Evolutionary conservation across 1,284 basidiomycete genomes (phyloP), one percentile per base, ranked within the genome.

Genomic region (Ustilago lituana): DNA sequence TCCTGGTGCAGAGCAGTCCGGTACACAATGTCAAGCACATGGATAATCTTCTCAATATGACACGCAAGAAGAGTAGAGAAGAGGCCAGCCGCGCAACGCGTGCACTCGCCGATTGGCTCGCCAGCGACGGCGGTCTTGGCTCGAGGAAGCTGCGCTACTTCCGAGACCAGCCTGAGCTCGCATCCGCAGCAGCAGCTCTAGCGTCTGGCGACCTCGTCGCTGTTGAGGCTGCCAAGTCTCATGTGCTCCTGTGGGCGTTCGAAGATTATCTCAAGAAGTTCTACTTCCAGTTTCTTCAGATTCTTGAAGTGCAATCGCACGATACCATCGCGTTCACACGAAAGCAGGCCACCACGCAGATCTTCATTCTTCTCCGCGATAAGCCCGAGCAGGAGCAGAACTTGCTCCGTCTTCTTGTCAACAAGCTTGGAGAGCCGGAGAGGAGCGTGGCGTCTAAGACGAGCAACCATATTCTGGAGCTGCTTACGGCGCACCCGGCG

Each of bases 351-450:
- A 85, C 93, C 27, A 74, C 76, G 15, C 77, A 80, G 65, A 89
- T 92, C 49, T 90, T 86, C 83, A 89, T 88, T 35, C 87, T 98
- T 1, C 87, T 99, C 8, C 87, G 89, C 22, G 91, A 91, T 66
- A 94, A 94, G 76, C 91, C 94, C 0, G 96, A 99, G 81, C 96
- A 99, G 83, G 96, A 98, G 82, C 93, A 97, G 77, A 98, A 98
- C 83, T 84, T 98, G 41, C 87, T 98, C 6, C 88, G 91, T 22
- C 85, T 98, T 7, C 88, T 98, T 15, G 92, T 94, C 43, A 97
- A 98, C 86, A 98, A 98, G 83, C 68, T 82, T 4, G 80, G 80
- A 29, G 96, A 99, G 81, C 89, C 88, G 2, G 93, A 97, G 72
- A 91, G 91, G 78, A 85, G 91, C 0, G 87, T 98, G 24, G 93